Evolutionary conservation across 2,329 filamentous ascomycete species (phyloP).

Genomic region (Ustilaginoidea virens): DNA sequence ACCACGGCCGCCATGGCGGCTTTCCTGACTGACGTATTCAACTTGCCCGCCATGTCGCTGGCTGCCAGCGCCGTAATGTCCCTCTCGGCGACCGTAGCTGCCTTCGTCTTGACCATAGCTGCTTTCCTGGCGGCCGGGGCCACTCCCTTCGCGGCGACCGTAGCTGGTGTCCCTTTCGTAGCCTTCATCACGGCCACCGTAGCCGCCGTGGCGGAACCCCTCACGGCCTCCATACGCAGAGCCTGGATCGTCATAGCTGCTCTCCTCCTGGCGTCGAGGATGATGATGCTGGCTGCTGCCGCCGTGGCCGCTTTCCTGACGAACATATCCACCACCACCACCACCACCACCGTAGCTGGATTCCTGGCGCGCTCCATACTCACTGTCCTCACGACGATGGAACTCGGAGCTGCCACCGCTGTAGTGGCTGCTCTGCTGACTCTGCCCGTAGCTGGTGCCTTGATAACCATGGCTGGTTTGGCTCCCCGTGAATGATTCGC

Average conservation of each 20-base stretch:
- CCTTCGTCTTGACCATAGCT: slow-evolving; percentile 6
- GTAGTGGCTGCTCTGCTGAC: slow-evolving; percentile 39
- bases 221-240: slow-evolving; percentile 9
- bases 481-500: slow-evolving; percentile 45
- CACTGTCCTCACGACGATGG: slow-evolving; percentile 1
- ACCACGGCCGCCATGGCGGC: slow-evolving; percentile 9
- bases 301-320: slow-evolving; percentile 10
- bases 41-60: slow-evolving; percentile 9
- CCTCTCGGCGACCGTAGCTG: slow-evolving; percentile 6
- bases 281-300: slow-evolving; percentile 8
- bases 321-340: slow-evolving; percentile 6
- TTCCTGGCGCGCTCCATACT: slow-evolving; percentile 3
- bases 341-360: slow-evolving; percentile 3
- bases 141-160: slow-evolving; percentile 6
- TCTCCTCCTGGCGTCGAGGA: slow-evolving; percentile 10
- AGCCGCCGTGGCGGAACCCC: slow-evolving; percentile 11
- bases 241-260: slow-evolving; percentile 11
- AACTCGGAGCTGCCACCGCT: slow-evolving; percentile 11
- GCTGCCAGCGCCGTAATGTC: slow-evolving; percentile 4
- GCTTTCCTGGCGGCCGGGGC: slow-evolving; percentile 10
- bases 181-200: slow-evolving; percentile 11
- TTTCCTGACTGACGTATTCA: too few relatives aligned
- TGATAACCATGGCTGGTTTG: slow-evolving; percentile 46
- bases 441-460: slow-evolving; percentile 42
- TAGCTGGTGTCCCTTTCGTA: slow-evolving; percentile 9